A percentile compares a stretch with the other conserved stretches of the same genome.
phyloP scores from a whole-genome alignment of 495 filamentous ascomycete genomes.

The Annulohypoxylon stygium region DNA sequence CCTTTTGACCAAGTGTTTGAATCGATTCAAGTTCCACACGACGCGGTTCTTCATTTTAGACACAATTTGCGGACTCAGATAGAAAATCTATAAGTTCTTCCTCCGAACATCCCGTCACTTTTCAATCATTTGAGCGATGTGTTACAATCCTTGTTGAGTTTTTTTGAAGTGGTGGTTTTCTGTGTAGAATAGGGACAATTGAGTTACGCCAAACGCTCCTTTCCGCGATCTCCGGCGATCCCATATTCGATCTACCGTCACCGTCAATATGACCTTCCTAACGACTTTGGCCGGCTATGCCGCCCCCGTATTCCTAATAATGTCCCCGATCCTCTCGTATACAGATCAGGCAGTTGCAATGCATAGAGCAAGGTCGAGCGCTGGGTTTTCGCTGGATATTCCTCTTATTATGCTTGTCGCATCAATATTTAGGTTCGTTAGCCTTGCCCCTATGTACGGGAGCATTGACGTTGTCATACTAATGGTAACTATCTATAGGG shows the following conservation, averaged over 20 bases:
- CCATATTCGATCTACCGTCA: slow-evolving; percentile 8
- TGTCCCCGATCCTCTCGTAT: slow-evolving; percentile 88
- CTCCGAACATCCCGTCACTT: not conserved
- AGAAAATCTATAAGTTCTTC: slow-evolving; percentile 21
- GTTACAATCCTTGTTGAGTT: slow-evolving; percentile 2
- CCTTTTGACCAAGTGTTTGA: slow-evolving; percentile 43
- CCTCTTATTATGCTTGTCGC: slow-evolving; percentile 98
- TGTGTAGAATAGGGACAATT: slow-evolving; percentile 21
- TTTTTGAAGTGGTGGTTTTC: not conserved
- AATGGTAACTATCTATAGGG: slow-evolving; percentile 59
- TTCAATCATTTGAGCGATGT: not conserved
- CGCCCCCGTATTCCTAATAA: slow-evolving; percentile 74
- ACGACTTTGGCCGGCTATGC: slow-evolving; percentile 61
- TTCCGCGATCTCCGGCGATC: slow-evolving; percentile 25
- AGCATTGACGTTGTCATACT: slow-evolving; percentile 11
- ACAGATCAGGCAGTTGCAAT: slow-evolving; percentile 93
- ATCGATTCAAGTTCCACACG: slow-evolving; percentile 30
- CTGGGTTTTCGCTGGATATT: slow-evolving; percentile 89
- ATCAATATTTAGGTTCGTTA: slow-evolving; percentile 84
- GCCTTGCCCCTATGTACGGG: not conserved
- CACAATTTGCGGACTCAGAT: slow-evolving; percentile 3
- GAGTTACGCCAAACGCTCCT: slow-evolving; percentile 5
- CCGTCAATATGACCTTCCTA: slow-evolving; percentile 56
- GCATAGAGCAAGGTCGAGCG: slow-evolving; percentile 81
- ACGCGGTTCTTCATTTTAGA: slow-evolving; percentile 38